Conservation (phyloP, 345 rosid species). For the Aurinia saxatilis region DNA sequence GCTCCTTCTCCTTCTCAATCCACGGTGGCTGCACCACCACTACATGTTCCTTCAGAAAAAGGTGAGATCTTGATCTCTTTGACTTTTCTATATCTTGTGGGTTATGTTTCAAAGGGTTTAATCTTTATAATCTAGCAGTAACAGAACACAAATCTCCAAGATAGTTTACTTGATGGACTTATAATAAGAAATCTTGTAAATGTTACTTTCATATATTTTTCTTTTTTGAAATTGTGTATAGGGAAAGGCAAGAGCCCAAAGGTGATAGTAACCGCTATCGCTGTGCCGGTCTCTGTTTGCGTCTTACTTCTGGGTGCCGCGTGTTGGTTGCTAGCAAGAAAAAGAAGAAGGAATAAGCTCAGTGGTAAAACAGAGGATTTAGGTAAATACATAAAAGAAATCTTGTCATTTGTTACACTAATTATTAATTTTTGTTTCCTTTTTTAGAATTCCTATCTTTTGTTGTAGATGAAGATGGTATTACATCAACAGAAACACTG, state of each 20-base stretch:
- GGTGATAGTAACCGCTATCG: slow-evolving; percentile 25
- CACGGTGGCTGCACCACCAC: background rate
- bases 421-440: background rate
- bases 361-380: slow-evolving; percentile 15
- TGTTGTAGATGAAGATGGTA: slow-evolving; percentile 28
- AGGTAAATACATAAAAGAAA: slow-evolving; percentile 19
- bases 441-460: background rate
- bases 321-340: slow-evolving; percentile 24
- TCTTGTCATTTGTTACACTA: background rate
- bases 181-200: background rate
- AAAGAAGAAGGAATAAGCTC: slow-evolving; percentile 27
- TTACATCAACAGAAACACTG: slow-evolving; percentile 33
- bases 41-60: background rate
- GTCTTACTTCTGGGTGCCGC: slow-evolving; percentile 22
- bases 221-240: slow-evolving; percentile 15
- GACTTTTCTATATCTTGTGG: background rate
- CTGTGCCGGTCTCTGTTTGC: slow-evolving; percentile 22
- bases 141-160: background rate
- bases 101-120: background rate
- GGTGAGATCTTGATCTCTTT: background rate
- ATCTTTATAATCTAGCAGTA: background rate
- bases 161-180: background rate
- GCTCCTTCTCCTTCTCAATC: background rate
- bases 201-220: background rate
- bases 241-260: slow-evolving; percentile 24